These are phyloP conservation scores for Suhomyces bolitotheri DNA, from an alignment of 1,139 yeast species.

Conservation along the genomic window DNA sequence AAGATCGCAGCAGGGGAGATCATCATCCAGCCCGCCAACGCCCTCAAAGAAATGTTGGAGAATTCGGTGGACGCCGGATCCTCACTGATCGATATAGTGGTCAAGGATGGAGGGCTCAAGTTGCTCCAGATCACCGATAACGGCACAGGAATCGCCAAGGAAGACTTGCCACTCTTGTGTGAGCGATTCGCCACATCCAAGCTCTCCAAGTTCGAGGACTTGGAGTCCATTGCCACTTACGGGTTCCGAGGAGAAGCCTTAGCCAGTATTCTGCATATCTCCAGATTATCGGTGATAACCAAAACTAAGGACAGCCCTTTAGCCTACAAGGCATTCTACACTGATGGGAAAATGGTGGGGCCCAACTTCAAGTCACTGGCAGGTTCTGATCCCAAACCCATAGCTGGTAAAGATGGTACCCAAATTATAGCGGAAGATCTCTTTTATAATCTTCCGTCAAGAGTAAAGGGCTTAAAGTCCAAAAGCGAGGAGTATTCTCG, in stretches of 20 bases:
- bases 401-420: conserved; percentile 89
- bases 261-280: conserved; percentile 61
- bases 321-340: conserved; percentile 68
- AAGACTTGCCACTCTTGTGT: conserved; percentile 50
- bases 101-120: conserved; percentile 57
- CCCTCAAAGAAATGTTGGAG: conserved; percentile 56
- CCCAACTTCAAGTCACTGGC: conserved; percentile 31
- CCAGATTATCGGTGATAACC: conserved; percentile 74
- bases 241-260: conserved; percentile 67
- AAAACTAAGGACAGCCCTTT: conserved; percentile 60
- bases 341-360: conserved; percentile 59
- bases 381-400: conserved; percentile 58
- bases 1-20: conserved; percentile 98
- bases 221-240: conserved; percentile 49
- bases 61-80: conserved; percentile 55
- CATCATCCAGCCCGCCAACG: conserved; percentile 87
- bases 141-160: conserved; percentile 50
- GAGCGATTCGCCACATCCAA: conserved; percentile 62
- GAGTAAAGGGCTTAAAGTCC: conserved; percentile 65
- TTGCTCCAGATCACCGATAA: conserved; percentile 55
- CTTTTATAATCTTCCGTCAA: conserved; percentile 84
- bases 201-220: conserved; percentile 49
- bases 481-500: conserved; percentile 73
- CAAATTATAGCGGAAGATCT: conserved; percentile 83
- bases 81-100: conserved; percentile 49